Evolutionary conservation across 2,329 filamentous ascomycete genomes (phyloP), one percentile per base, ranked within the genome.

Genomic region (Lojkania enalia): DNA sequence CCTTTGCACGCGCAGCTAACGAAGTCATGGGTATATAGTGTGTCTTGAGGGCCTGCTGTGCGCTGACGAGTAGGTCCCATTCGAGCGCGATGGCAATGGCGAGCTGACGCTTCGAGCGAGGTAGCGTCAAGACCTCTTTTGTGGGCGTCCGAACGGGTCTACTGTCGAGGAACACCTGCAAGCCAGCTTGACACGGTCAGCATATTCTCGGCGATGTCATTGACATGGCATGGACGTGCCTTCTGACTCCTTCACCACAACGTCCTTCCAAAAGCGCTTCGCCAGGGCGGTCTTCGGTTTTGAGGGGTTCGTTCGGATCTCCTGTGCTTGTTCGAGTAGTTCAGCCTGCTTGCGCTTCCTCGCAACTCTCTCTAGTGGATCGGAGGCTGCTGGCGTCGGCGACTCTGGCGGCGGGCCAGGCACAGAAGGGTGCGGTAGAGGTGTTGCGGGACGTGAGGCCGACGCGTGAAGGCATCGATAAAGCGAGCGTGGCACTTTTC

Each of bases 1-100:
- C 92, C 20, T 92, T 71, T 0, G 90, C 92, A 35, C 94, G 86
- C 51, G 90, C 89, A 16, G 85, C 77, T 13, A 96, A 81, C 36
- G 89, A 90, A 2, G 91, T 97, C 52, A 99, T 76, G 12, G 94
- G 94, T 55, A 96, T 92, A 36, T 95, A 82, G 72, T 97, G 90
- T 47, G 88, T 83, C 67, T 86, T 88, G 29, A 91, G 80, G 0
- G 90, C 89, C 71, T 97, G 89, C 64, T 91, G 86, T 2, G 87
- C 84, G 12, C 87, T 88, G 18, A 85, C 80, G 49, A 99, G 80
- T 37, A 86, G 77, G 67, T 96, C 91, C 94, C 94, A 99, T 75
- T 99, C 94, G 33, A 95, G 74, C 2, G 92, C 94, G 51, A 99
- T 84, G 44, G 89, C 88, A 33, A 85, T 79, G 18, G 92, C 92